These are phyloP conservation scores for Gyromitra esculenta DNA, from an alignment of 2,329 filamentous ascomycete species.

Conservation along the genomic window DNA sequence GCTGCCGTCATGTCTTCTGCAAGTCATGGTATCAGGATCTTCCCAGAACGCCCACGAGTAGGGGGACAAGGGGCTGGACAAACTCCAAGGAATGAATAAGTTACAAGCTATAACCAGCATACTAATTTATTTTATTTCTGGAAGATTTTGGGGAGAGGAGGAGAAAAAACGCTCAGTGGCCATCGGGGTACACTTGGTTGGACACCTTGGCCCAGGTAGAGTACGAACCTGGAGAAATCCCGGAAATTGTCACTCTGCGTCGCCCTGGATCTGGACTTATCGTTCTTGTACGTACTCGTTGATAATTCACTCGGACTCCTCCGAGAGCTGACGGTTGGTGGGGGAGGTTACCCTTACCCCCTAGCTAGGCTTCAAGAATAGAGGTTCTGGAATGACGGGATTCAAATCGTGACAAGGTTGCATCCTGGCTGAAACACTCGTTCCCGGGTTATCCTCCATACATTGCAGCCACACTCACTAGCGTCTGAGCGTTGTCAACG, in stretches of 20 bases:
- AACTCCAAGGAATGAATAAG: conserved; percentile 35
- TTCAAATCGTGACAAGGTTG: conserved; percentile 34
- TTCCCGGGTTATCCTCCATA: conserved; percentile 40
- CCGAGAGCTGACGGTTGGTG: neutral
- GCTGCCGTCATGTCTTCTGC: conserved; percentile 39
- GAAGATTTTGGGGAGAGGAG: neutral
- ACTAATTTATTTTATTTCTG: conserved; percentile 35
- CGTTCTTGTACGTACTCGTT: conserved; percentile 8
- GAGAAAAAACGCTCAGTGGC: conserved; percentile 9
- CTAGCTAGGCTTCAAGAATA: conserved; percentile 23
- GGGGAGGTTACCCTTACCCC: conserved; percentile 25
- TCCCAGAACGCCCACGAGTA: conserved; percentile 26
- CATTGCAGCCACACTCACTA: conserved; percentile 15
- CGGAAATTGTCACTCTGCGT: conserved; percentile 29
- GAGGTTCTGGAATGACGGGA: conserved; percentile 40
- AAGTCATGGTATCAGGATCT: conserved; percentile 48
- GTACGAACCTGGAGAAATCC: conserved; percentile 18
- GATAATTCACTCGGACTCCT: conserved; percentile 27
- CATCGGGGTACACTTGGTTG: conserved; percentile 10
- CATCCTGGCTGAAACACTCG: conserved; percentile 43
- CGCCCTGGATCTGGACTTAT: neutral
- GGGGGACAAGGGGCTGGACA: conserved; percentile 13
- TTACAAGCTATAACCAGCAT: conserved; percentile 20
- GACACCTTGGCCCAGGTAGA: conserved; percentile 25
- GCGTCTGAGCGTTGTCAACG: conserved; percentile 13